A percentile compares a stretch with the other conserved stretches of the same genome.
These are phyloP conservation scores for Nannizziopsis barbatae DNA, from an alignment of 2,329 filamentous ascomycete genomes.

Conservation along the genomic window DNA sequence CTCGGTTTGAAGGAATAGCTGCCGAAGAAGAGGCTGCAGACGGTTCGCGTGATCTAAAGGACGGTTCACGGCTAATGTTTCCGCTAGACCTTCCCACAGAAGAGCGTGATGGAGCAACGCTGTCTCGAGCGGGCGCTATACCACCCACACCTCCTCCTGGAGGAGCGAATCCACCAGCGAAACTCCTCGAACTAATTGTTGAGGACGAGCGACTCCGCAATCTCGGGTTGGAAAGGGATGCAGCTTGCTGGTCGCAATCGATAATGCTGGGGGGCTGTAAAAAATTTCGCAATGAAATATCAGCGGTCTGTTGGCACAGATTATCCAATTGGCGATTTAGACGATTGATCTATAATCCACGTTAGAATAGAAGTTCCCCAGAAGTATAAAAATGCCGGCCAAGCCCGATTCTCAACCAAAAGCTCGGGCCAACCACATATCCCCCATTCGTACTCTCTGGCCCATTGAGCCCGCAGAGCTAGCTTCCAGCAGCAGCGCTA, in stretches of 20 bases:
- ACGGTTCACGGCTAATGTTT: slow-evolving; percentile 34
- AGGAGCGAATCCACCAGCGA: slow-evolving; percentile 22
- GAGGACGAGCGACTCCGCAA: slow-evolving; percentile 46
- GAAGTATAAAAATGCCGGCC: not conserved
- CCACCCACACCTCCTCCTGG: slow-evolving; percentile 30
- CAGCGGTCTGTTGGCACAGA: slow-evolving; percentile 59
- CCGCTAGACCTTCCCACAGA: slow-evolving; percentile 22
- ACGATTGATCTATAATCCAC: slow-evolving; percentile 62
- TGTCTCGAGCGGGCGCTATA: slow-evolving; percentile 36
- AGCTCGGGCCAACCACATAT: too few species aligned
- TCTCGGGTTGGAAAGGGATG: slow-evolving; percentile 40
- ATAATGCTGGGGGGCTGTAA: slow-evolving; percentile 43
- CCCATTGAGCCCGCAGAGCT: too few species aligned
- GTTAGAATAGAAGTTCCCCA: not conserved
- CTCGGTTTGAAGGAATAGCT: slow-evolving; percentile 20
- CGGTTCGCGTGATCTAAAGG: slow-evolving; percentile 30
- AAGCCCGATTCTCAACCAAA: too few species aligned
- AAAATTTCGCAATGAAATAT: slow-evolving; percentile 51
- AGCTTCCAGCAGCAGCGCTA: too few species aligned
- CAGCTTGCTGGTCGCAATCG: slow-evolving; percentile 37
- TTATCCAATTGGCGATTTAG: slow-evolving; percentile 77
- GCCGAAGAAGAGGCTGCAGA: slow-evolving; percentile 25
- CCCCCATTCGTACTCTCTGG: too few species aligned
- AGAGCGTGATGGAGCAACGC: slow-evolving; percentile 23
- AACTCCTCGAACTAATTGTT: slow-evolving; percentile 40